Evolutionary conservation across 495 filamentous ascomycete species (phyloP).

Genomic region (Aspergillus cristatus): DNA sequence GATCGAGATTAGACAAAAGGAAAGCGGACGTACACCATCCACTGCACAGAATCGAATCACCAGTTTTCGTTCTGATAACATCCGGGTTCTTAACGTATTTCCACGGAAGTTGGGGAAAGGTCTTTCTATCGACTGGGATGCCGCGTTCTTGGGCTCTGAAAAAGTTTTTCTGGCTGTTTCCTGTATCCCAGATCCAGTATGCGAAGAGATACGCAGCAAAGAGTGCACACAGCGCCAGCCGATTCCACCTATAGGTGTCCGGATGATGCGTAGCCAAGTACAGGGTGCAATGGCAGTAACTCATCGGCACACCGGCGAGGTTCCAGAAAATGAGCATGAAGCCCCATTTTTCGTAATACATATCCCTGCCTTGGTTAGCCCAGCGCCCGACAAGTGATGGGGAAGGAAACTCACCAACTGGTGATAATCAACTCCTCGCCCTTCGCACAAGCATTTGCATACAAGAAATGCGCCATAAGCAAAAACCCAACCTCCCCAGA

Average conservation of each 20-base stretch:
- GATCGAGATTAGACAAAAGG: background rate
- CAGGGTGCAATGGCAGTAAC: constrained; percentile 90
- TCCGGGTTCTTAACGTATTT: constrained; percentile 65
- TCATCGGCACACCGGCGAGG: constrained; percentile 85
- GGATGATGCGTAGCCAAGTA: constrained; percentile 85
- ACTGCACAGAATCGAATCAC: constrained; percentile 72
- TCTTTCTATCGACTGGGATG: constrained; percentile 55
- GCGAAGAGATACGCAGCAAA: constrained; percentile 66
- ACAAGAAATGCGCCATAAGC: constrained; percentile 83
- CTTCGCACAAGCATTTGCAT: constrained; percentile 90
- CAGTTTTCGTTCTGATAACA: constrained; percentile 62
- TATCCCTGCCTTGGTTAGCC: constrained; percentile 50
- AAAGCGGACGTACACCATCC: constrained; percentile 61
- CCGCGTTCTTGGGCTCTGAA: constrained; percentile 78
- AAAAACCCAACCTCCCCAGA: constrained; percentile 77
- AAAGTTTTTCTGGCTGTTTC: constrained; percentile 87
- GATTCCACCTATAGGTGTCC: constrained; percentile 65
- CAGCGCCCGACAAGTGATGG: background rate
- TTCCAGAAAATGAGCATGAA: constrained; percentile 99
- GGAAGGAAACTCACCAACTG: constrained; percentile 54
- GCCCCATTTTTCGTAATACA: constrained; percentile 98
- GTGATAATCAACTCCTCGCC: constrained; percentile 89
- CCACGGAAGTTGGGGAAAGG: constrained; percentile 89
- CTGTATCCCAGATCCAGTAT: constrained; percentile 88
- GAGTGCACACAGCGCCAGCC: constrained; percentile 47